phyloP scores from a whole-genome alignment of 805 yeast species.

The Candida morakotiae region DNA sequence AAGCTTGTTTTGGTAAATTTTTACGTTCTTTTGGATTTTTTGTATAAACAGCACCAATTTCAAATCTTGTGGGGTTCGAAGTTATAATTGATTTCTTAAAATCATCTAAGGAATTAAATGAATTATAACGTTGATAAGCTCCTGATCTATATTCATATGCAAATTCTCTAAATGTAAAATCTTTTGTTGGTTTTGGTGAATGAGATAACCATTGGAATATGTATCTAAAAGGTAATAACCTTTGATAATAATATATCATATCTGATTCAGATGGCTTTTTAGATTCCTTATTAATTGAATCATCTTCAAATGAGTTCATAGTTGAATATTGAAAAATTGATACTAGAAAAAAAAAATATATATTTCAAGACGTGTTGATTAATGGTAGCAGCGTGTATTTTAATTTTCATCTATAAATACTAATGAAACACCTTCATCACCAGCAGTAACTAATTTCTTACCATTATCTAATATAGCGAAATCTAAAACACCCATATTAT shows the following conservation, averaged over 20 bases:
- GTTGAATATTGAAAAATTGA: background rate
- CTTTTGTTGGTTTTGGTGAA: constrained; percentile 67
- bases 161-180: constrained; percentile 86
- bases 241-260: constrained; percentile 67
- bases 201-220: constrained; percentile 90
- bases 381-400: background rate
- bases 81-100: constrained; percentile 73
- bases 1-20: constrained; percentile 65
- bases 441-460: constrained; percentile 78
- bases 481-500: constrained; percentile 89
- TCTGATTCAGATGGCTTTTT: constrained; percentile 49
- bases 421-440: constrained; percentile 93
- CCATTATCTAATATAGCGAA: constrained; percentile 69
- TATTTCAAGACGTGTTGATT: constrained; percentile 2
- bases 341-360: background rate
- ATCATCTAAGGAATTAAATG: constrained; percentile 62
- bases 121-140: constrained; percentile 85
- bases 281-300: constrained; percentile 4
- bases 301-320: constrained; percentile 4
- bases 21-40: constrained; percentile 86
- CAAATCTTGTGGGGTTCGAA: constrained; percentile 85
- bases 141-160: constrained; percentile 88
- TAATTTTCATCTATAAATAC: constrained; percentile 38
- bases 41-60: constrained; percentile 88
- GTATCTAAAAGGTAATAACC: constrained; percentile 69